Evolutionary conservation across 129 eudicot species (phyloP), one percentile per base, ranked within the genome.

Genomic region (Smallanthus sonchifolius): DNA sequence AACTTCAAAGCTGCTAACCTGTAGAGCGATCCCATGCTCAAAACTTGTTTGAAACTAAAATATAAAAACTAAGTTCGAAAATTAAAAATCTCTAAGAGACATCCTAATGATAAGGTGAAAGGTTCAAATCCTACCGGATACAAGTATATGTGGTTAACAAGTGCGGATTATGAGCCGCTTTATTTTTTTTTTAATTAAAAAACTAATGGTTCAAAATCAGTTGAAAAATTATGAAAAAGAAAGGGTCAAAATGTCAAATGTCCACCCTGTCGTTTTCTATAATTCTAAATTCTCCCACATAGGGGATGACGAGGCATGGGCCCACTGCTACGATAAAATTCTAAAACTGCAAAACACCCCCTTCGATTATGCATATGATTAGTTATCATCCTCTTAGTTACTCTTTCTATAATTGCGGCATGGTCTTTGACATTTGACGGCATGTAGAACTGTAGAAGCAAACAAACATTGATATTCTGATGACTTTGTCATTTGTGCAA

Each of bases 271-370:
- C 79, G n/a, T 75, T 49, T 49, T 75, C 66, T 65, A 65, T 75
- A 75, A 51, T 54, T 75, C 73, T 49, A 75, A 63, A 65, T 75
- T 65, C 73, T 51, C 77, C 80, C 84, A 70, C 81, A 70, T 79
- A 60, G 87, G 82, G 48, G 85, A 61, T 80, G 78, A 80, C 85
- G 87, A 74, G 83, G 84, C 80, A 16, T 49, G 72, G 87, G 76
- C 39, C 87, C 78, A 54, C 15, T 42, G 39, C 35, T 17, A 79
- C 39, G 11, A 38, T 4, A 68, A 54, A 42, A 47, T 34, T 0
- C 1, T 38, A 5, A 2, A 71, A 36, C 10, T 54, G 15, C 67
- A 71, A 52, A 64, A 9, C 10, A 40, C 7, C 40, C 43, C 67
- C 78, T 49, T 49, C 40, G 2, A 17, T 28, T 39, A 24, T 54